Conservation (phyloP, 768 basidiomycete genomes). For the Amyloporia xantha region DNA sequence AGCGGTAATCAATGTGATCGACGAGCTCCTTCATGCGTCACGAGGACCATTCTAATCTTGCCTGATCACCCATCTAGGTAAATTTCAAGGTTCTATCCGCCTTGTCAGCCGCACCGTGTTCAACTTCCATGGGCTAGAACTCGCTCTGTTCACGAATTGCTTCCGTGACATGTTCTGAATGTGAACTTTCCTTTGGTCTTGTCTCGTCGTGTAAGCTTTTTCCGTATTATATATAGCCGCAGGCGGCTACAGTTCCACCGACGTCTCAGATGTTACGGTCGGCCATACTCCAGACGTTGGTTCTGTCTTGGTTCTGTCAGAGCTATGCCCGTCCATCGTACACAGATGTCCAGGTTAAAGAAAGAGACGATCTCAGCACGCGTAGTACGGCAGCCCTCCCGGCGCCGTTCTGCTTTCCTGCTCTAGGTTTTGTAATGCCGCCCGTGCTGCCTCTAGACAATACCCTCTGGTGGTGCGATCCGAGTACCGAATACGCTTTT, state of each 20-base stretch:
- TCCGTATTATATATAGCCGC: not conserved
- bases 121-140: not conserved
- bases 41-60: not conserved
- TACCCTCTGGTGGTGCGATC: constrained; percentile 46
- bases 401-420: constrained; percentile 32
- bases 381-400: constrained; percentile 2
- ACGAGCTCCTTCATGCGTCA: not conserved
- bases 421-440: constrained; percentile 51
- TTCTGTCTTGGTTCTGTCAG: not conserved
- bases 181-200: not conserved
- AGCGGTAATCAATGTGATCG: not conserved
- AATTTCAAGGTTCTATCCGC: not conserved
- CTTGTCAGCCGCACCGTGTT: not conserved
- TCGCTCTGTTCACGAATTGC: not conserved
- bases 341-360: not conserved
- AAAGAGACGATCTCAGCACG: not conserved
- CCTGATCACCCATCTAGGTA: not conserved
- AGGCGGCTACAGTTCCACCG: not conserved
- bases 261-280: not conserved
- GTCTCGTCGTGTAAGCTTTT: not conserved
- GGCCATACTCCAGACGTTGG: not conserved
- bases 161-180: not conserved
- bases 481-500: constrained; percentile 63
- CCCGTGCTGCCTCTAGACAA: constrained; percentile 30
- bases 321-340: no score